Conservation (phyloP, 2,329 filamentous ascomycete species). For the Emmonsiellopsis sp. region DNA sequence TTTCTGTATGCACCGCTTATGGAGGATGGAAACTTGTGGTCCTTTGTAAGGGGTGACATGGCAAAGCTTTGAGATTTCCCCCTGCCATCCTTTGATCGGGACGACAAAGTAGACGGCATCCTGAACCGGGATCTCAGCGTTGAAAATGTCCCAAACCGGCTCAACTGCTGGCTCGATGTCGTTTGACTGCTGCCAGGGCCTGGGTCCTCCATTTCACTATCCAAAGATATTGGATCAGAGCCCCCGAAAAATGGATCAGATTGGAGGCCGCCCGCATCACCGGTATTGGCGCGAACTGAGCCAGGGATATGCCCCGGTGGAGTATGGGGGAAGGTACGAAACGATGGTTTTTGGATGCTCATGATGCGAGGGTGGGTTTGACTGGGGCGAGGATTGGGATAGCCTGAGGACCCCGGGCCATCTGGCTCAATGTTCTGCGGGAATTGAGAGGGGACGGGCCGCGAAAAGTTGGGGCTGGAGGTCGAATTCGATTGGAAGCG, state of each 20-base stretch:
- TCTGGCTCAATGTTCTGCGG: not conserved
- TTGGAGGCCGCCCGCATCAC: not conserved
- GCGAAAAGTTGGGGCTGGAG: conserved; percentile 10
- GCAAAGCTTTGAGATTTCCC: not conserved
- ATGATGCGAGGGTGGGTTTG: not conserved
- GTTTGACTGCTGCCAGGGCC: conserved; percentile 12
- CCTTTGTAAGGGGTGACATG: not conserved
- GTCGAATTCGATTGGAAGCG: not conserved
- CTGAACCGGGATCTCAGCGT: conserved; percentile 5
- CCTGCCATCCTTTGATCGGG: conserved; percentile 1
- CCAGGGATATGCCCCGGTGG: not conserved
- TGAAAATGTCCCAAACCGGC: conserved; percentile 2
- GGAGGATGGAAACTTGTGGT: not conserved
- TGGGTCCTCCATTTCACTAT: not conserved
- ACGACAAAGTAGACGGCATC: conserved; percentile 5
- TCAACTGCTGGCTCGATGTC: conserved; percentile 10
- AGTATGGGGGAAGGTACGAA: no score
- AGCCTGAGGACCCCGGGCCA: no score
- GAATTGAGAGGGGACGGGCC: not conserved
- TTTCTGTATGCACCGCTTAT: not conserved
- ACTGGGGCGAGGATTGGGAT: not conserved
- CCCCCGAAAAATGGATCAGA: not conserved
- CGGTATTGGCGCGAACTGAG: not conserved
- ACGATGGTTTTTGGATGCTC: not conserved
- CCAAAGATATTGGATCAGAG: not conserved